These are phyloP conservation scores for Tricholoma hemisulphureum DNA, from an alignment of 768 basidiomycete species.

Conservation along the genomic window DNA sequence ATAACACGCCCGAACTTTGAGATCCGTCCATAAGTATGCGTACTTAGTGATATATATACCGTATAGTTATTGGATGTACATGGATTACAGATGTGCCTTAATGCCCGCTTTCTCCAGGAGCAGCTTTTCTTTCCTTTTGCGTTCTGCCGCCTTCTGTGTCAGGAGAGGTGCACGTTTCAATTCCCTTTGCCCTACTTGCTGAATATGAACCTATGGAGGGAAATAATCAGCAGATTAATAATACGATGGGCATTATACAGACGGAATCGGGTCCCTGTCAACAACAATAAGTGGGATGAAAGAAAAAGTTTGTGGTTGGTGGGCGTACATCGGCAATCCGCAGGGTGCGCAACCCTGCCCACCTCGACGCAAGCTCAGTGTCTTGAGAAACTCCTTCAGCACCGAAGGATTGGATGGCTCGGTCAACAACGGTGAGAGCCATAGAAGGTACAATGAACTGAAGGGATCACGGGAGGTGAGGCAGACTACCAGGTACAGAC, in stretches of 20 bases:
- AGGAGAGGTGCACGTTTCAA: constrained; percentile 72
- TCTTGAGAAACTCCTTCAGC: constrained; percentile 97
- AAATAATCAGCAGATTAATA: constrained; percentile 11
- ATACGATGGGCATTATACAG: constrained; percentile 20
- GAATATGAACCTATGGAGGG: constrained; percentile 73
- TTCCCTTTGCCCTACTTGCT: constrained; percentile 91
- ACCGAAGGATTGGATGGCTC: constrained; percentile 94
- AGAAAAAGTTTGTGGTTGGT: constrained; percentile 1
- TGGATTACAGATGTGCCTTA: constrained; percentile 52
- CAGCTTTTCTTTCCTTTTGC: constrained; percentile 59
- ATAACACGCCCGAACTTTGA: no score
- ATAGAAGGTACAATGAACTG: constrained; percentile 93
- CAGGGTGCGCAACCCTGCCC: constrained; percentile 81
- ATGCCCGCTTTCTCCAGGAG: constrained; percentile 60
- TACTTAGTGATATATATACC: neutral
- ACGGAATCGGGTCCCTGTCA: constrained; percentile 77
- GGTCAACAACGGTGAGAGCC: constrained; percentile 86
- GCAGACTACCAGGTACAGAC: neutral
- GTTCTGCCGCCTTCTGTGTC: constrained; percentile 49
- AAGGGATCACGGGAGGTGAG: neutral
- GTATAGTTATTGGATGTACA: neutral
- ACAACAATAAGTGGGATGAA: constrained; percentile 3
- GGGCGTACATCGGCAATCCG: constrained; percentile 78
- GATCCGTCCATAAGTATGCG: no score
- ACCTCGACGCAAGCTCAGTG: constrained; percentile 72